Percentiles rank a stretch among this genome's conserved stretches.
Evolutionary conservation across 345 rosid species (phyloP).

Genomic region (Euphorbia tirucalli): DNA sequence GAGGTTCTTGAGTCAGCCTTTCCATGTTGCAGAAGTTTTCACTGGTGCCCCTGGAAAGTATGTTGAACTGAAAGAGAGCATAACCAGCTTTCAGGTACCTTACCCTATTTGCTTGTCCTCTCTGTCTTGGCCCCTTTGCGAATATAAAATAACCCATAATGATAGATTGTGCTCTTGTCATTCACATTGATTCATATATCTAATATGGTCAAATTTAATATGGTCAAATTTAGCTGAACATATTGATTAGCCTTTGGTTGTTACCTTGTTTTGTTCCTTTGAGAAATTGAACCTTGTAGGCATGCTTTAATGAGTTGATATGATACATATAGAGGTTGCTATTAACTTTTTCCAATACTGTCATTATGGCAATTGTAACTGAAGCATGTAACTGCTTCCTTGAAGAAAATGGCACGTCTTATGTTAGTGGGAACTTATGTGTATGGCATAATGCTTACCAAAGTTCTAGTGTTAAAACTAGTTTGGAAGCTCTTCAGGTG

Average conservation of each 20-base stretch:
- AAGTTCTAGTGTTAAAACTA: not conserved
- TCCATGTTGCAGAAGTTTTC: conserved; percentile 99
- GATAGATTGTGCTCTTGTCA: not conserved
- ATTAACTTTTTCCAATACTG: not conserved
- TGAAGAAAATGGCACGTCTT: not conserved
- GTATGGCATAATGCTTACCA: not conserved
- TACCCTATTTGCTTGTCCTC: not conserved
- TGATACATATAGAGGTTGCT: not conserved
- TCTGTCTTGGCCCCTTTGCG: not conserved
- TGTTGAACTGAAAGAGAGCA: conserved; percentile 90
- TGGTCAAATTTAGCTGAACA: not conserved
- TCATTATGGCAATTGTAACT: not conserved
- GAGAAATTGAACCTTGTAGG: not conserved
- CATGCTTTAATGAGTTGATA: no score
- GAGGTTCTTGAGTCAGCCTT: conserved; percentile 96
- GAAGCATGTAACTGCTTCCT: not conserved
- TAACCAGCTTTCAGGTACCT: conserved; percentile 88
- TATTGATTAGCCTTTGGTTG: not conserved
- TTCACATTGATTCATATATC: not conserved
- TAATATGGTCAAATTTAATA: not conserved
- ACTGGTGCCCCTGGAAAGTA: conserved; percentile 99
- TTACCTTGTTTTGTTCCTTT: no score
- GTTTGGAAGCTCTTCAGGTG: not conserved
- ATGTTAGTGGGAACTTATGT: not conserved
- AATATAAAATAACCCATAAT: not conserved